Evolutionary conservation across 2,329 filamentous ascomycete genomes (phyloP).

Genomic region (Stemphylium beticola): DNA sequence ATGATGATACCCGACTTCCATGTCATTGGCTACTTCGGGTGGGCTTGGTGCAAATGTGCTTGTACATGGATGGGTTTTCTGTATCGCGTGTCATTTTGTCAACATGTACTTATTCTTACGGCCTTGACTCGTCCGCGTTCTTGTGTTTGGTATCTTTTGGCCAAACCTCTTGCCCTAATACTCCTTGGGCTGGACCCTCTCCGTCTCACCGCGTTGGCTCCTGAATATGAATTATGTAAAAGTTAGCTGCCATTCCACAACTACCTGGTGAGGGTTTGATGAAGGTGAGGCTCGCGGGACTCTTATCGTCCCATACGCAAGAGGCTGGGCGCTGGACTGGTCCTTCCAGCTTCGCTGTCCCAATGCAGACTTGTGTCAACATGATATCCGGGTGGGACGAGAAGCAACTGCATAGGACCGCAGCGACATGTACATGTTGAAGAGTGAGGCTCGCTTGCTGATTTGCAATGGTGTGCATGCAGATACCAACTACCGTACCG

Average conservation of each 20-base stretch:
- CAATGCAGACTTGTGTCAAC: background rate
- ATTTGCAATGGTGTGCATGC: constrained; percentile 1
- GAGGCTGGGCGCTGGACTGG: background rate
- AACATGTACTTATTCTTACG: constrained; percentile 18
- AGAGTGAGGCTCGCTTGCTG: constrained; percentile 28
- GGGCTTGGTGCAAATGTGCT: constrained; percentile 22
- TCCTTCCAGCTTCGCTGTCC: background rate
- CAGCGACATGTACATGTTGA: constrained; percentile 6
- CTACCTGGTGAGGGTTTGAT: background rate
- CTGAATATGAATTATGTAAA: constrained; percentile 21
- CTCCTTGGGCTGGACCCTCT: constrained; percentile 35
- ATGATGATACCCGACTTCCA: constrained; percentile 30
- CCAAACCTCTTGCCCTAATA: constrained; percentile 31
- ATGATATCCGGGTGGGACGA: background rate
- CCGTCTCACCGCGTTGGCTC: constrained; percentile 22
- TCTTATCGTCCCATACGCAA: background rate
- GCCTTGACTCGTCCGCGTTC: constrained; percentile 11
- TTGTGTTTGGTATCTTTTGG: constrained; percentile 30
- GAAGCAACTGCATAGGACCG: constrained; percentile 16
- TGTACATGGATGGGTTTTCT: constrained; percentile 18
- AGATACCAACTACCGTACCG: constrained; percentile 6
- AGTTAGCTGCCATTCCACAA: background rate
- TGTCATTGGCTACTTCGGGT: constrained; percentile 25
- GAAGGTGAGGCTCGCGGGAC: constrained; percentile 8
- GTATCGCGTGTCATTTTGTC: constrained; percentile 18